Evolutionary conservation across 345 rosid species (phyloP).

Genomic region (Combretum micranthum): DNA sequence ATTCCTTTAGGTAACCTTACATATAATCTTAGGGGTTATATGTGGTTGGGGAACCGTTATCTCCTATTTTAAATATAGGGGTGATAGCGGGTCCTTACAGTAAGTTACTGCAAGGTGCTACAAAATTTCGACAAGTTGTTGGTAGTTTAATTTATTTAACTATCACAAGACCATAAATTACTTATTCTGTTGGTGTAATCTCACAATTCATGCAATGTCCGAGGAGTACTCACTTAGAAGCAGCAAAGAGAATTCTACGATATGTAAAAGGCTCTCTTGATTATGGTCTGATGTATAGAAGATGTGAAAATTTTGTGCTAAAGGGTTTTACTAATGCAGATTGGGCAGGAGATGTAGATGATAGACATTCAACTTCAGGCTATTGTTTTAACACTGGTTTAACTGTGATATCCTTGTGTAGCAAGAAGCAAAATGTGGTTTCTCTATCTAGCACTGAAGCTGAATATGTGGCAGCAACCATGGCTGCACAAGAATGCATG

Average conservation of each 20-base stretch:
- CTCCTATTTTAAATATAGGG: no score
- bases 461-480: no score
- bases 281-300: neutral
- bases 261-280: slow-evolving; percentile 4
- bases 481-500: no score
- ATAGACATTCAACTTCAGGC: neutral
- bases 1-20: no score
- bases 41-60: no score
- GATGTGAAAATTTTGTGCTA: neutral
- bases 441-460: neutral
- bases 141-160: no score
- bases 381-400: no score
- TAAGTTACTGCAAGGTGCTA: no score
- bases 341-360: neutral
- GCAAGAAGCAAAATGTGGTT: slow-evolving; percentile 2
- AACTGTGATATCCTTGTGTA: neutral
- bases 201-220: slow-evolving; percentile 11
- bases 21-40: no score
- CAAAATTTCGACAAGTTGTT: no score
- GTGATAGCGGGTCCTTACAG: no score
- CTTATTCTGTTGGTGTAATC: slow-evolving; percentile 3
- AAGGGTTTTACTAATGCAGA: slow-evolving; percentile 1
- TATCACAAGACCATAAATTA: no score
- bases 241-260: neutral
- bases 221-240: neutral